Evolutionary conservation across 2,329 filamentous ascomycete genomes (phyloP).

Genomic region (Paraconiothyrium sp.): DNA sequence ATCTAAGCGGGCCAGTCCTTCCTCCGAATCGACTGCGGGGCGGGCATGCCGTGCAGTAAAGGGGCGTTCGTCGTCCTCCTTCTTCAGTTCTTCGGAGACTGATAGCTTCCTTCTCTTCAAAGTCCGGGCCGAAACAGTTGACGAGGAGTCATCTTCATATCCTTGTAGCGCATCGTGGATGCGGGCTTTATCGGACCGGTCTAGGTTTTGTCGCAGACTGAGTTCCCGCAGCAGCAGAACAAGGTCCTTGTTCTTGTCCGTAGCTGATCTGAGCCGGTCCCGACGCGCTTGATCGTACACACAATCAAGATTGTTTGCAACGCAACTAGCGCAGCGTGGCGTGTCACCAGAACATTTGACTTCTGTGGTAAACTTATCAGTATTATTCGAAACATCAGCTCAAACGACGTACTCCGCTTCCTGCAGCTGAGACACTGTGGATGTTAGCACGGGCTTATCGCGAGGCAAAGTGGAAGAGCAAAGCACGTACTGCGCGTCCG

Average conservation of each 20-base stretch:
- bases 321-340: constrained; percentile 32
- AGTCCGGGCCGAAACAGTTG: constrained; percentile 13
- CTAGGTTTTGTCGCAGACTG: constrained; percentile 20
- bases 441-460: neutral
- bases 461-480: neutral
- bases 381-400: neutral
- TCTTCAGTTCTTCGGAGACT: neutral
- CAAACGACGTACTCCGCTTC: constrained; percentile 4
- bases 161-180: constrained; percentile 30
- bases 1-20: constrained; percentile 38
- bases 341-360: constrained; percentile 37
- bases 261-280: constrained; percentile 38
- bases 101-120: constrained; percentile 8
- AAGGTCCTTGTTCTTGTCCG: constrained; percentile 31
- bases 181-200: constrained; percentile 26
- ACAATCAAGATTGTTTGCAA: constrained; percentile 23
- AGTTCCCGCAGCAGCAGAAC: constrained; percentile 30
- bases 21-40: constrained; percentile 39
- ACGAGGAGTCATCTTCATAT: constrained; percentile 25
- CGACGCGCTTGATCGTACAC: constrained; percentile 36
- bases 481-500: constrained; percentile 2
- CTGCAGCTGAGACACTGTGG: constrained; percentile 6
- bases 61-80: neutral
- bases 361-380: constrained; percentile 23
- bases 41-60: constrained; percentile 25